phyloP scores from a whole-genome alignment of 768 basidiomycete genomes.

The Dentipellis fragilis region DNA sequence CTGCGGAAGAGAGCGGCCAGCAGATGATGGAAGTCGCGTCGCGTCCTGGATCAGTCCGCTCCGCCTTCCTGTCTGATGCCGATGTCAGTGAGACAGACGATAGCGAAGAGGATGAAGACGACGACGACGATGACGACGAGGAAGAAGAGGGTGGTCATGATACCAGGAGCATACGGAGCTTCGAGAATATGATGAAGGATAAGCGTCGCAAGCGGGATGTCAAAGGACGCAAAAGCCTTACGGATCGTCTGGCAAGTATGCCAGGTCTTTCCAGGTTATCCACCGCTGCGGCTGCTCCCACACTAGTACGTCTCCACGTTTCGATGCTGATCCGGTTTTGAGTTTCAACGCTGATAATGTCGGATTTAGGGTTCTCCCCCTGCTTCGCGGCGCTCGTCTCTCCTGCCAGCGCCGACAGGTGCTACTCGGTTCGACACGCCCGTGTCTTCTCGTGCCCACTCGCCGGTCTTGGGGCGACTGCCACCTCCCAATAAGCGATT shows the following conservation, averaged over 20 bases:
- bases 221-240: constrained; percentile 54
- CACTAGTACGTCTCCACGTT: constrained; percentile 15
- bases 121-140: constrained; percentile 28
- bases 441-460: constrained; percentile 28
- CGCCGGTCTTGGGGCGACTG: constrained; percentile 32
- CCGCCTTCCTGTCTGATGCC: constrained; percentile 20
- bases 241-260: constrained; percentile 75
- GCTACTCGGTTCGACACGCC: constrained; percentile 29
- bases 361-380: constrained; percentile 24
- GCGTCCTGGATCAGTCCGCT: constrained; percentile 40
- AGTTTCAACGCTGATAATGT: not conserved
- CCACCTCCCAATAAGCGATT: constrained; percentile 63
- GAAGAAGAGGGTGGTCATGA: constrained; percentile 36
- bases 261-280: constrained; percentile 44
- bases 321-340: not conserved
- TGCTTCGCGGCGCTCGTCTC: constrained; percentile 30
- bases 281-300: not conserved
- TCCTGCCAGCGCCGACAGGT: constrained; percentile 20
- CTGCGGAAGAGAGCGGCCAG: constrained; percentile 33
- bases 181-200: constrained; percentile 70
- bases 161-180: constrained; percentile 71
- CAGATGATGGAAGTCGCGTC: constrained; percentile 47
- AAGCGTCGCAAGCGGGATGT: constrained; percentile 15
- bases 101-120: constrained; percentile 27
- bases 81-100: constrained; percentile 23